These are phyloP conservation scores for Rosa rugosa DNA, from an alignment of 306 rosid genomes.

Conservation along the genomic window DNA sequence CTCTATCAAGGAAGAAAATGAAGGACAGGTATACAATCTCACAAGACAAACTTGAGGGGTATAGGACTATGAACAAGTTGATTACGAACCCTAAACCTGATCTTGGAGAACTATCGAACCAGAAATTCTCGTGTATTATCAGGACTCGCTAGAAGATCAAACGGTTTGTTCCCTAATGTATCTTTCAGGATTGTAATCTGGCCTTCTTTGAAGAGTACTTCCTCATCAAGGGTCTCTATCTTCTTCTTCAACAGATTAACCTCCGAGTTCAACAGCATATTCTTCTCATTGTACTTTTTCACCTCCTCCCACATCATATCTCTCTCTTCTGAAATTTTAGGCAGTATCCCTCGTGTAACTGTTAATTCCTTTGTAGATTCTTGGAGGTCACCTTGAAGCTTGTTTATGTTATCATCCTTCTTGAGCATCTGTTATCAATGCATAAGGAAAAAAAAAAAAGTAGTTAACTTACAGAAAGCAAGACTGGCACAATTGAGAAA, in stretches of 20 bases:
- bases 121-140: conserved; percentile 57
- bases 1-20: conserved; percentile 5
- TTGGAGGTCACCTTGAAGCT: conserved; percentile 56
- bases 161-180: conserved; percentile 52
- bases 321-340: conserved; percentile 77
- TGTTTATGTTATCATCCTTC: conserved; percentile 65
- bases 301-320: conserved; percentile 77
- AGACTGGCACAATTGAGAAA: not conserved
- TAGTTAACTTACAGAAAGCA: not conserved
- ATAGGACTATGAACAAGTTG: conserved; percentile 58
- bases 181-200: conserved; percentile 88
- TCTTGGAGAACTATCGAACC: conserved; percentile 34
- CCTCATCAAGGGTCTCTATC: conserved; percentile 72
- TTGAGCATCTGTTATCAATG: conserved; percentile 51
- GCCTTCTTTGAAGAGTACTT: conserved; percentile 81
- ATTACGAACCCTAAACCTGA: conserved; percentile 23
- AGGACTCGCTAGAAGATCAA: conserved; percentile 67
- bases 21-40: conserved; percentile 14
- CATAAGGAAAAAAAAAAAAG: not conserved
- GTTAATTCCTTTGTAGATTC: conserved; percentile 61
- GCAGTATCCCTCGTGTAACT: conserved; percentile 50
- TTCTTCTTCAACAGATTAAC: conserved; percentile 50
- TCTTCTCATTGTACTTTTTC: conserved; percentile 74
- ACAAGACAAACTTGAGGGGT: conserved; percentile 21
- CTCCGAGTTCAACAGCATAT: conserved; percentile 67